Evolutionary conservation across 331 rosid genomes (phyloP).

Genomic region (Cydonia oblonga): DNA sequence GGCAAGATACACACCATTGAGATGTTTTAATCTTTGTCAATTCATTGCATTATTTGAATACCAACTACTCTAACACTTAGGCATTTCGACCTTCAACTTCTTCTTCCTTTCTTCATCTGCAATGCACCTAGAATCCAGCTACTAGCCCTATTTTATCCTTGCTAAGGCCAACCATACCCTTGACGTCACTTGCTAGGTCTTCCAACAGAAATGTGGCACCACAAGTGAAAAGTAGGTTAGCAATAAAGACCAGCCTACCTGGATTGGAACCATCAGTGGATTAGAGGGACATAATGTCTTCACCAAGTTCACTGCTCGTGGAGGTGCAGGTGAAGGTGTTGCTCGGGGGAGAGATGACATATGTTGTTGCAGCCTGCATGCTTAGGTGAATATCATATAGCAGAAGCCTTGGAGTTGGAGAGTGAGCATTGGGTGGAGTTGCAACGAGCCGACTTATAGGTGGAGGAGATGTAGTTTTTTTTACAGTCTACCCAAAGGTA

Average conservation of each 20-base stretch:
- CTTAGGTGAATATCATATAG: neutral
- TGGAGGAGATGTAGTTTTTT: slow-evolving; percentile 23
- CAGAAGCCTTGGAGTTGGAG: neutral
- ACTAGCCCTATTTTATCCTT: slow-evolving; percentile 29
- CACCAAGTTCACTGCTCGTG: slow-evolving; percentile 15
- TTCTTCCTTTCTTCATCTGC: too few species aligned
- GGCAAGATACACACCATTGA: too few species aligned
- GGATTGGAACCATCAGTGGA: slow-evolving; percentile 28
- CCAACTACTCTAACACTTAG: too few species aligned
- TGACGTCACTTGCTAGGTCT: slow-evolving; percentile 31
- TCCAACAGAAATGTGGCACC: slow-evolving; percentile 20
- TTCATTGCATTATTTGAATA: too few species aligned
- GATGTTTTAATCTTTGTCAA: too few species aligned
- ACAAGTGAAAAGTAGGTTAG: slow-evolving; percentile 29
- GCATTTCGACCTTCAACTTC: too few species aligned
- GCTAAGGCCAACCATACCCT: slow-evolving; percentile 47
- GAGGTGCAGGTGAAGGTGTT: slow-evolving; percentile 13
- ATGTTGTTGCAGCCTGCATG: slow-evolving; percentile 5
- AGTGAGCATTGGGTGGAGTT: neutral
- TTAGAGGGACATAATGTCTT: slow-evolving; percentile 26
- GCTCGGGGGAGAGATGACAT: slow-evolving; percentile 1
- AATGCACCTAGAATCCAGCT: too few species aligned
- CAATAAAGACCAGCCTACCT: slow-evolving; percentile 13
- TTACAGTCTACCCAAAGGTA: slow-evolving; percentile 35
- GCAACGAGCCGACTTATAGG: slow-evolving; percentile 27